A percentile compares a stretch with the other conserved stretches of the same genome.
phyloP scores from a whole-genome alignment of 352 stramenopile species.

The Phytophthora pistaciae region DNA sequence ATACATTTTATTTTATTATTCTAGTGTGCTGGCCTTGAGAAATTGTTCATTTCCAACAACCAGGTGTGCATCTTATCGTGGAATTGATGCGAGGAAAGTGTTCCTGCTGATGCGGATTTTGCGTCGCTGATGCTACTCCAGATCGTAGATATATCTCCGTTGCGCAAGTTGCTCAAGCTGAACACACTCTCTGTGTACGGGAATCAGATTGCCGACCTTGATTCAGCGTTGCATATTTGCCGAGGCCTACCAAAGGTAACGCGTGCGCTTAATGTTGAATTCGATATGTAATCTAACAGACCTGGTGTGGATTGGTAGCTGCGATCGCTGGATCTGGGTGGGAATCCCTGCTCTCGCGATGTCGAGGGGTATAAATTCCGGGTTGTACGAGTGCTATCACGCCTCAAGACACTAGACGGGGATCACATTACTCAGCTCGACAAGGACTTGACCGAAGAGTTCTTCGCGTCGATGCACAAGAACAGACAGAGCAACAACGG shows the following conservation, averaged over 20 bases:
- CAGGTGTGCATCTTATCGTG: conserved; percentile 30
- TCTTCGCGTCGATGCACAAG: conserved; percentile 32
- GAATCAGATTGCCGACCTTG: conserved; percentile 59
- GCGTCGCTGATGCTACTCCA: conserved; percentile 7
- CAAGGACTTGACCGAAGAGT: conserved; percentile 80
- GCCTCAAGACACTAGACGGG: conserved; percentile 77
- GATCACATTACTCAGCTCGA: conserved; percentile 78
- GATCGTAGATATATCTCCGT: conserved; percentile 56
- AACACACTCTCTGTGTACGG: conserved; percentile 73
- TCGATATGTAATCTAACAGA: conserved; percentile 1
- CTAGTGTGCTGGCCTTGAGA: conserved; percentile 65
- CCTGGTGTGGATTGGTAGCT: conserved; percentile 42
- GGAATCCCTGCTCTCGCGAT: conserved; percentile 75
- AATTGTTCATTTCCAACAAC: conserved; percentile 75
- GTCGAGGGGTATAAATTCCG: conserved; percentile 81
- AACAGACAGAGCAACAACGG: conserved; percentile 19
- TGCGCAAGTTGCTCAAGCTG: conserved; percentile 57
- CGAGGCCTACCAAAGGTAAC: conserved; percentile 56
- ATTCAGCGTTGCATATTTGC: conserved; percentile 60
- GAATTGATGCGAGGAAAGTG: neutral
- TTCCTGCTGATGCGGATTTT: neutral
- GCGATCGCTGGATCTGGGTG: conserved; percentile 72
- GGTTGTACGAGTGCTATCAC: conserved; percentile 63
- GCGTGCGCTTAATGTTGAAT: neutral
- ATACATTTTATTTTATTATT: too few species aligned